Conservation (phyloP, 1,284 basidiomycete species). For the Ganoderma lingzhi region DNA sequence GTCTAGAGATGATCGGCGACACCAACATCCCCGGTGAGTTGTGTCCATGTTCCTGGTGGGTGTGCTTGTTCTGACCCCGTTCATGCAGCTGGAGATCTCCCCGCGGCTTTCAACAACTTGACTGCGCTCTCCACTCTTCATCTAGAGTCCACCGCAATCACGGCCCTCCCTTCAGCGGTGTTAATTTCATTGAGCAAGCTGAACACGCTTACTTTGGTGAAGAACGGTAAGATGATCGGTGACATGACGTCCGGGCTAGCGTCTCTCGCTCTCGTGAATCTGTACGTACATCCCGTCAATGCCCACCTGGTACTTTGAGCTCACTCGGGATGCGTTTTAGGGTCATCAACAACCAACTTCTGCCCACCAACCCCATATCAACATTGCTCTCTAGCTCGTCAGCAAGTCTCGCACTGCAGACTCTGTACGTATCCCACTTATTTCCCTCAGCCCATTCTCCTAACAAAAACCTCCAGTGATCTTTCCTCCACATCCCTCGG, state of each 20-base stretch:
- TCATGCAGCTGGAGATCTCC: conserved; percentile 50
- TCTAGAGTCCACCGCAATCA: conserved; percentile 55
- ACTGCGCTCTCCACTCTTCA: conserved; percentile 50
- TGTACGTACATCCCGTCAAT: conserved; percentile 45
- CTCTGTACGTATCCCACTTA: conserved; percentile 42
- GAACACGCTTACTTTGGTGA: conserved; percentile 51
- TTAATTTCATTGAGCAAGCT: conserved; percentile 47
- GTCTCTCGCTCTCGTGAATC: conserved; percentile 46
- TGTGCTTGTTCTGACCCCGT: conserved; percentile 7
- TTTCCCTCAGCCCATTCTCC: not conserved
- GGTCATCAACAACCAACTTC: conserved; percentile 45
- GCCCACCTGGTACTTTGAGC: not conserved
- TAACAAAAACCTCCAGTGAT: conserved; percentile 32
- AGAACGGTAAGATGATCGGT: conserved; percentile 55
- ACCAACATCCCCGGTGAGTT: conserved; percentile 49
- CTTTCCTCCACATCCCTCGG: conserved; percentile 42
- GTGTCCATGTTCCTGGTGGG: not conserved
- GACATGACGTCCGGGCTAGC: conserved; percentile 49
- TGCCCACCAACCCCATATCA: conserved; percentile 42
- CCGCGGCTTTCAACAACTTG: conserved; percentile 48
- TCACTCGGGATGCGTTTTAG: conserved; percentile 30
- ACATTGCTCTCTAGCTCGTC: conserved; percentile 42
- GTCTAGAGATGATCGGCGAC: conserved; percentile 52
- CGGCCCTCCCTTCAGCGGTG: conserved; percentile 46
- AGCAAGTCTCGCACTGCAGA: conserved; percentile 40